phyloP scores from a whole-genome alignment of 176 grass and related monocot species.

The Rhynchospora pubera region DNA sequence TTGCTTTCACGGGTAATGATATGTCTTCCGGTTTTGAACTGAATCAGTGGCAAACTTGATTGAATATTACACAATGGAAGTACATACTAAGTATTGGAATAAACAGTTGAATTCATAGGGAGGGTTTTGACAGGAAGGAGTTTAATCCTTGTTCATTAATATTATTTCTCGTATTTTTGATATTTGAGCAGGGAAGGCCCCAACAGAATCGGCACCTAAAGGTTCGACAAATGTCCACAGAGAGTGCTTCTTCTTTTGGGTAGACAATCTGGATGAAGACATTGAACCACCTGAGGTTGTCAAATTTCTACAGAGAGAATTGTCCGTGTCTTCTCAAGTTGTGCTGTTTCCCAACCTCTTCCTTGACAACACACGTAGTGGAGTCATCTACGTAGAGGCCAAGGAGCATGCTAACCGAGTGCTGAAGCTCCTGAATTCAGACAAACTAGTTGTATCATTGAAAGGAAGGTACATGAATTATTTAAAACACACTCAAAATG shows the following conservation, averaged over 20 bases:
- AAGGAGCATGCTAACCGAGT: not conserved
- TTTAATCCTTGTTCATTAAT: not conserved
- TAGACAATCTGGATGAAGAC: constrained; percentile 11
- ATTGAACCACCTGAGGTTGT: not conserved
- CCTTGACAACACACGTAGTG: not conserved
- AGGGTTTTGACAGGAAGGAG: not conserved
- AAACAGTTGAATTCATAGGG: not conserved
- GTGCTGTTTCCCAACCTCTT: constrained; percentile 1
- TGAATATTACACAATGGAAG: not conserved
- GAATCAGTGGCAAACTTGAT: not conserved
- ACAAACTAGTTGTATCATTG: constrained; percentile 6
- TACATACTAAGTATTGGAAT: not conserved
- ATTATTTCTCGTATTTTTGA: not conserved
- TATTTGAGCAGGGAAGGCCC: not conserved
- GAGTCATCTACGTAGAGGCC: constrained; percentile 17
- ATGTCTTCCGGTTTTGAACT: not conserved
- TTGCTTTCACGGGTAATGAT: not conserved
- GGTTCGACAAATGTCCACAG: not conserved
- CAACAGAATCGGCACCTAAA: constrained; percentile 9
- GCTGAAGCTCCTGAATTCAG: not conserved
- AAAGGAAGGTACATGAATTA: constrained; percentile 6
- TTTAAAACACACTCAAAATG: not conserved
- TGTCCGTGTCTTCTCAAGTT: constrained; percentile 18
- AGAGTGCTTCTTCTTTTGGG: constrained; percentile 10
- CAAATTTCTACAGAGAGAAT: constrained; percentile 14